Base-by-base conservation (phyloP, 2,329 filamentous ascomycete species). In the Penicillium expansum region DNA sequence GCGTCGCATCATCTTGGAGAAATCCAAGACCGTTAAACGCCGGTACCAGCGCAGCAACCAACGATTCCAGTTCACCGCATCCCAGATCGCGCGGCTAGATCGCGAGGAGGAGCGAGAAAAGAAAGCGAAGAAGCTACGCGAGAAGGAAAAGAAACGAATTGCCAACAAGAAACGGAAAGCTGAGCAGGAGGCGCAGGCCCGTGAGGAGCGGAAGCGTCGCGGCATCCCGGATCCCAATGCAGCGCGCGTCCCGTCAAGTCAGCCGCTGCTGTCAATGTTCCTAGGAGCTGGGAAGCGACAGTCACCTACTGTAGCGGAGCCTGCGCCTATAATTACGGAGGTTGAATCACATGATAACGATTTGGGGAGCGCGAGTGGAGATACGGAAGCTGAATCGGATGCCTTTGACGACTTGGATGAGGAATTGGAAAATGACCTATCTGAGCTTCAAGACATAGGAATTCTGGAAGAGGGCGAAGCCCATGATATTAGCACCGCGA, bases 61-160 rank as follows among this genome's bases (percentile, higher is more conserved):
- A 54, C 67, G 67, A 16, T 67, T 74, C 51, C 58, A 67, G 37
- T 75, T 74, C 54, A 71, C 67, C 13, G 66, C 70, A 5, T 69
- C 71, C 3, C 68, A 75, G 54, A 68, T 74, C n/a, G 67, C 65
- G 29, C 67, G 68, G 14, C 72, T 75, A 44, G 75, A 77, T 43
- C 74, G 76, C 44, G 74, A 77, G 47, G 72, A 79, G 55, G 72
- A 76, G 32, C 71, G 73, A 37, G 70, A 76, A 48, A 67, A 69
- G 11, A 71, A 71, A 43, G 77, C 76, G 0, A 73, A 78, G 60
- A 74, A 67, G 6, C 65, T 75, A 22, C 68, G 69, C 2, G 73
- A 74, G 11, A 67, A 65, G 38, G 72, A 74, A 55, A 71, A 70
- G 56, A 69, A 62, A 51, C 68, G 72, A 7, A 55, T 69, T 16